Conservation (phyloP, 306 rosid genomes). For the Oxytropis ochrocephala region DNA sequence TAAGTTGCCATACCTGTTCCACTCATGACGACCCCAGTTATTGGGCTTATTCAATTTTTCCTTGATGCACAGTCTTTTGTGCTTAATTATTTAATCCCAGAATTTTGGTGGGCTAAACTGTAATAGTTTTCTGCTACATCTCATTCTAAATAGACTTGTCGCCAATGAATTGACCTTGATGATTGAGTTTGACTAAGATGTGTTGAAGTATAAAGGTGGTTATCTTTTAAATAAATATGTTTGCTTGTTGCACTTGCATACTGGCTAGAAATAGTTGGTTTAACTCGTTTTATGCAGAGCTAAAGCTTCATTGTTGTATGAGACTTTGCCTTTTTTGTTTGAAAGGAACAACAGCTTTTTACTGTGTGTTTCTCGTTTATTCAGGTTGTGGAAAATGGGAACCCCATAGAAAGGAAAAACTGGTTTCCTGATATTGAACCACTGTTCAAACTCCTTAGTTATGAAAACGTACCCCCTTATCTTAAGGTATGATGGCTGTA, state of each 20-base stretch:
- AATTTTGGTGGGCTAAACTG: background rate
- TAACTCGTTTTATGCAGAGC: background rate
- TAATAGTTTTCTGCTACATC: background rate
- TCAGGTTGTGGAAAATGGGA: slow-evolving; percentile 92
- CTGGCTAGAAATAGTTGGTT: background rate
- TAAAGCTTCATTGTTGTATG: background rate
- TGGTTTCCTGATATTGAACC: slow-evolving; percentile 98
- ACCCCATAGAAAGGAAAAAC: slow-evolving; percentile 69
- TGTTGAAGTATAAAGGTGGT: background rate
- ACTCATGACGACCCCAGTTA: background rate
- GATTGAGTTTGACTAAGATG: slow-evolving; percentile 2
- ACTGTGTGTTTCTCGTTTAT: slow-evolving; percentile 17
- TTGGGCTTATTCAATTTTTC: background rate
- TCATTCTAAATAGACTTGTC: background rate
- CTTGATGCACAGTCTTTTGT: background rate
- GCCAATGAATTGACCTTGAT: background rate
- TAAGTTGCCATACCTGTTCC: background rate
- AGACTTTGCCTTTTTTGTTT: background rate
- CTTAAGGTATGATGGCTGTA: slow-evolving; percentile 58
- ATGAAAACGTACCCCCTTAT: slow-evolving; percentile 94
- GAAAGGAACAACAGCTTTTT: slow-evolving; percentile 9
- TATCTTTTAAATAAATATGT: background rate
- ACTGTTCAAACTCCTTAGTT: slow-evolving; percentile 91
- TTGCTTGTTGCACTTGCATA: background rate
- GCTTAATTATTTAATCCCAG: background rate